Percentiles rank a stretch among this genome's conserved stretches.
phyloP scores from a whole-genome alignment of 192 early-diverging fungal species.

The Spinellus fusiger region DNA sequence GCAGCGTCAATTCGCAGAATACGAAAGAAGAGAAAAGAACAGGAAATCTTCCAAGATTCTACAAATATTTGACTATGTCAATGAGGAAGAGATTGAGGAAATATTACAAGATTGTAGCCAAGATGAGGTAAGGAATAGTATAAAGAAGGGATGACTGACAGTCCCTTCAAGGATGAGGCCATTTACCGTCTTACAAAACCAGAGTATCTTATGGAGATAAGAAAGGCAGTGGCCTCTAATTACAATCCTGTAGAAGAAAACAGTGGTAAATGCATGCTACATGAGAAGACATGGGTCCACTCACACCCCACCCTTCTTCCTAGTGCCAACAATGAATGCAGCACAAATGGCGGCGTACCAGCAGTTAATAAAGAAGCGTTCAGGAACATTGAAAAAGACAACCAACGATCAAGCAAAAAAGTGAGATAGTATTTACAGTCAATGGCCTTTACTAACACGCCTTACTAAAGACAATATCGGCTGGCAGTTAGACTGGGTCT shows the following conservation, averaged over 20 bases:
- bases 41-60: conserved; percentile 51
- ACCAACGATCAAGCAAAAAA: conserved; percentile 67
- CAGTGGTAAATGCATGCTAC: not conserved
- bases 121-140: conserved; percentile 70
- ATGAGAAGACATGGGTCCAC: too few species aligned
- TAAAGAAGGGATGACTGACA: conserved; percentile 12
- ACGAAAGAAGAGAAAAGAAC: conserved; percentile 69
- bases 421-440: conserved; percentile 20
- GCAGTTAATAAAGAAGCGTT: conserved; percentile 74
- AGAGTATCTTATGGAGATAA: conserved; percentile 61
- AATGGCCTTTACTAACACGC: not conserved
- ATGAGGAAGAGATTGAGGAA: conserved; percentile 63
- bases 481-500: conserved; percentile 66
- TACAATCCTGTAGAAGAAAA: conserved; percentile 22
- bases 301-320: not conserved
- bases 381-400: conserved; percentile 66
- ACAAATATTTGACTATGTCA: conserved; percentile 8
- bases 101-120: conserved; percentile 70
- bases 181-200: conserved; percentile 77
- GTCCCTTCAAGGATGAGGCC: conserved; percentile 53
- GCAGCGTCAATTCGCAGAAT: conserved; percentile 80
- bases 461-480: conserved; percentile 47
- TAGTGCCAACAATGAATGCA: conserved; percentile 56
- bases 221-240: conserved; percentile 59
- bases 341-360: conserved; percentile 81